These are phyloP conservation scores for Medicago arabica DNA, from an alignment of 306 rosid genomes.

Conservation along the genomic window DNA sequence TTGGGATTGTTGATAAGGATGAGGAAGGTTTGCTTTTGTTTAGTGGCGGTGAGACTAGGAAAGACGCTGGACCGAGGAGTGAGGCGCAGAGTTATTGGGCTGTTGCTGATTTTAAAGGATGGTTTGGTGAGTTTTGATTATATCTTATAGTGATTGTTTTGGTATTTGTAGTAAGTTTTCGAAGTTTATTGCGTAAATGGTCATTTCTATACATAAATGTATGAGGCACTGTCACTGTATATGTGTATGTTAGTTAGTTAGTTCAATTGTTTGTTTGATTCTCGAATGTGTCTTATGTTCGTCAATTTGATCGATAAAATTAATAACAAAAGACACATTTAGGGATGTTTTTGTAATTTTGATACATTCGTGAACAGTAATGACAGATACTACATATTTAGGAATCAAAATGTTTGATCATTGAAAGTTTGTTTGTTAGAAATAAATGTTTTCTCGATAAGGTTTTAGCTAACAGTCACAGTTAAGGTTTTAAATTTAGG, in stretches of 20 bases:
- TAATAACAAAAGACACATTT: not conserved
- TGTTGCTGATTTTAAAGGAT: slow-evolving; percentile 78
- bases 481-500: not conserved
- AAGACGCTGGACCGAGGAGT: slow-evolving; percentile 89
- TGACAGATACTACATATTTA: not conserved
- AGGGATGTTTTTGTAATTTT: not conserved
- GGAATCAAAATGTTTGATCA: not conserved
- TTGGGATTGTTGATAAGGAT: slow-evolving; percentile 65
- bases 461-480: too few relatives aligned
- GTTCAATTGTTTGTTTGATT: not conserved
- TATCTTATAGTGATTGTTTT: not conserved
- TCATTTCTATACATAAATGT: not conserved
- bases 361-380: not conserved
- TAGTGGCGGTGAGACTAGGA: slow-evolving; percentile 96
- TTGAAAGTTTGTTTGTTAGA: not conserved
- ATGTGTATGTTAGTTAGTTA: not conserved
- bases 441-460: not conserved
- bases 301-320: not conserved
- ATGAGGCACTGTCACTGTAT: not conserved
- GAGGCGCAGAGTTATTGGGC: slow-evolving; percentile 99
- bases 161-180: not conserved
- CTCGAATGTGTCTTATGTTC: not conserved
- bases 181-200: not conserved
- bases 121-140: slow-evolving; percentile 79
- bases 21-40: slow-evolving; percentile 72